phyloP scores from a whole-genome alignment of 345 rosid species.

The Eucalyptus sideroxylon region DNA sequence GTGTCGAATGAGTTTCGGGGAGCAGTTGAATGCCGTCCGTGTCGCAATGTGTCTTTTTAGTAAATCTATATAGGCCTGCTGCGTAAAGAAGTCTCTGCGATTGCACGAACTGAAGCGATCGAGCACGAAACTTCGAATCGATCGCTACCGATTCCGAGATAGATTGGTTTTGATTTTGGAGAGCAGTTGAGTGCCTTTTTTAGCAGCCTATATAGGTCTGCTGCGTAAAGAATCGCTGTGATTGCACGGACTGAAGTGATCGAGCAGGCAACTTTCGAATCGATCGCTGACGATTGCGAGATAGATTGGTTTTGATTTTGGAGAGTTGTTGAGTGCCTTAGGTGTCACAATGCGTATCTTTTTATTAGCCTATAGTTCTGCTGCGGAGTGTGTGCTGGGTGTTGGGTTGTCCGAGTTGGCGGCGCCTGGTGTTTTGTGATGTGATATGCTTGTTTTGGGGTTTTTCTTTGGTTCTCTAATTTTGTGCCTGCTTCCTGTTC shows the following conservation, averaged over 20 bases:
- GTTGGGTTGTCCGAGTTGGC: neutral
- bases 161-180: neutral
- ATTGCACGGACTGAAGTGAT: no score
- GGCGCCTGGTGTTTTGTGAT: neutral
- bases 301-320: neutral
- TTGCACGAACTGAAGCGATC: no score
- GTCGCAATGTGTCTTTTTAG: no score
- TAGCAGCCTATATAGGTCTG: no score
- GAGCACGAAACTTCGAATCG: no score
- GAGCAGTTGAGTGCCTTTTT: neutral
- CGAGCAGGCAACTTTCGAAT: no score
- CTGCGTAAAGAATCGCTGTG: accelerated
- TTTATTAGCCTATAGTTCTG: accelerated
- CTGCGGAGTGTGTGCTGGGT: neutral
- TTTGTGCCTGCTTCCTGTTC: neutral
- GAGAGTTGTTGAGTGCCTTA: accelerated
- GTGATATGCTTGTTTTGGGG: neutral
- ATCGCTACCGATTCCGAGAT: no score
- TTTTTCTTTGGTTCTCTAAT: neutral
- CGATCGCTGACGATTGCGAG: no score
- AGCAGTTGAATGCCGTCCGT: no score
- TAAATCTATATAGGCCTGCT: no score
- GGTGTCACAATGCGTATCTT: accelerated
- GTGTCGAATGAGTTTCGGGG: neutral
- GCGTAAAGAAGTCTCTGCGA: no score